Base-by-base conservation (phyloP, 257 asterid species). In the Ocimum tenuiflorum region DNA sequence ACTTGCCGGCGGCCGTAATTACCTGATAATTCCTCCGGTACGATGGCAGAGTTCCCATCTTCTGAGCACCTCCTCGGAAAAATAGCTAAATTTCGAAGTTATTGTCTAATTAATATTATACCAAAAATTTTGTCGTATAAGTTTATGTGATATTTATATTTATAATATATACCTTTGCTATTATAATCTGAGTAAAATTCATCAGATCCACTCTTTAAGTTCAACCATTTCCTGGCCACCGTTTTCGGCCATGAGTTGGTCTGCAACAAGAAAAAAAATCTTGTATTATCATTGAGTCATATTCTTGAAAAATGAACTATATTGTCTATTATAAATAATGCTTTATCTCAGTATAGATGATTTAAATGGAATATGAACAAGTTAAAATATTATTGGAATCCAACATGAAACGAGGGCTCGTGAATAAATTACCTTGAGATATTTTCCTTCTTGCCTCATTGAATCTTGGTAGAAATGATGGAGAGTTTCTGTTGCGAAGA, bases 11-110 rank as follows among this genome's bases (percentile, higher is more conserved):
- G 59, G 68, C 52, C 11, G 36, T 4, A 59, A 5, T 17, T 67
- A 88, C 96, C 92, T 46, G 96, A 79, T 41, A 81, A 74, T 46
- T 89, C 96, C 73, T 85, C 95, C 55, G 90, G 97, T 1, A 82
- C 91, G 57, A 90, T 90, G 69, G 53, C 83, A 70, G 73, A 57
- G 56, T 62, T 23, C 13, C 88, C 85, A 1, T 82, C 89, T 41
- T 87, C 95, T 0, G 94, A 80, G 56, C 85, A 80, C 72, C 88
- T 76, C 48, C 80, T 69, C 27, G 69, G 71, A 51, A 47, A 27
- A 20, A 39, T 48, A 64, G 45, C 82, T 79, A 72, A 13, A 63
- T 57, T 47, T 12, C 60, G 29, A 7, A 8, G 62, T 57, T 11
- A 12, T n/a, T n/a, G n/a, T 41, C n/a, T 7, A 50, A 46, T 54